Base-by-base conservation (phyloP, 2,329 filamentous ascomycete genomes). In the Chrysoporthe deuterocubensis region DNA sequence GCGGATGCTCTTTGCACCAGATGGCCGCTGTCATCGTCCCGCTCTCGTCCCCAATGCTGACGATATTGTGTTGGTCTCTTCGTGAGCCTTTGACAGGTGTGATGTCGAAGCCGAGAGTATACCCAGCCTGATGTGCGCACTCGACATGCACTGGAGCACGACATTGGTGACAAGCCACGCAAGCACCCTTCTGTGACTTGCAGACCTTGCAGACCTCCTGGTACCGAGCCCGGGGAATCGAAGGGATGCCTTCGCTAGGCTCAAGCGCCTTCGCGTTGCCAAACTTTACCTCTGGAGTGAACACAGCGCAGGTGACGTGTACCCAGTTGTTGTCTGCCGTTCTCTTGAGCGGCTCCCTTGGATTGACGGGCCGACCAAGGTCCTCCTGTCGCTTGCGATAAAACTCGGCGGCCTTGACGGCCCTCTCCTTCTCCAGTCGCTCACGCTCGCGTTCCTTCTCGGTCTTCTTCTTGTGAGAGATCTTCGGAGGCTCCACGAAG, bases 291-390 rank as follows among this genome's bases (percentile, higher is more conserved):
- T 99, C 96, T 0, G 93, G 90, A 13, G 92, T 94, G 89, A 93
- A 98, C 21, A 97, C 84, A 1, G 96, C 94, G 76, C 96, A 99
- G 48, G 91, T 90, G 40, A 98, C 93, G 77, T 99, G 96, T 18
- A 97, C 93, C 96, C 96, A 99, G 75, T 98, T 98, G 80, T 98
- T 98, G 76, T 96, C 94, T 4, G 92, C 92, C 0, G 96, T 99
- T 61, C 93, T 89, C 81, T 99, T 99, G 71, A 99, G 83, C 3
- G 96, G 91, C 77, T 98, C 96, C 60, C 96, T 89, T 37, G 96
- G 96, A 71, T 93, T 88, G 46, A 91, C 80, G 1, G 96, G 95
- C 60, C 94, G 91, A 72, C 94, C 93, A 74, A 91, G 88, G 69
- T 95, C 91, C 75, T 93, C 88, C 79, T 99, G 95, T 75, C 89